phyloP scores from a whole-genome alignment of 805 yeast species.

The Sugiyamaella mastotermitis region DNA sequence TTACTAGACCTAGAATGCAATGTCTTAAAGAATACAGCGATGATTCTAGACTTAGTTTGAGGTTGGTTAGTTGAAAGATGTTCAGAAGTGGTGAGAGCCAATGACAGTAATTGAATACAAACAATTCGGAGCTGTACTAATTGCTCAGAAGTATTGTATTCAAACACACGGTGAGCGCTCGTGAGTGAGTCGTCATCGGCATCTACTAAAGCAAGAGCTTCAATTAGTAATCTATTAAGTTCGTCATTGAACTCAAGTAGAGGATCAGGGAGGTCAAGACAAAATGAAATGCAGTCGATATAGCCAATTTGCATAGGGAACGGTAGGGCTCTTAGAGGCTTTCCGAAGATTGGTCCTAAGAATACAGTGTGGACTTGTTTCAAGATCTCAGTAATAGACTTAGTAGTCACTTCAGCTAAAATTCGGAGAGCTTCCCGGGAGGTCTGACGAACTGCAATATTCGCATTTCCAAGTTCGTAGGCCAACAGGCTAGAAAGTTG shows the following conservation, averaged over 20 bases:
- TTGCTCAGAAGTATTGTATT: constrained; percentile 83
- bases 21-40: constrained; percentile 93
- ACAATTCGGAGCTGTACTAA: constrained; percentile 82
- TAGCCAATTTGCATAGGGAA: constrained; percentile 99
- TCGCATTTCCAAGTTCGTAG: constrained; percentile 87
- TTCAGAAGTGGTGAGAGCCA: constrained; percentile 80
- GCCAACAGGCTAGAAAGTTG: constrained; percentile 84
- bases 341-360: constrained; percentile 90
- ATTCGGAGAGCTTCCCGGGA: constrained; percentile 65
- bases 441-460: constrained; percentile 72
- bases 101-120: constrained; percentile 74
- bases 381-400: constrained; percentile 68
- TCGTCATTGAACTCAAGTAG: constrained; percentile 87
- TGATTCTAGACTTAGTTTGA: constrained; percentile 67
- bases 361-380: constrained; percentile 77
- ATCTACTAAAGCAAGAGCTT: constrained; percentile 90
- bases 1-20: constrained; percentile 77
- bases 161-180: constrained; percentile 77
- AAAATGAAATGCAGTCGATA: constrained; percentile 93
- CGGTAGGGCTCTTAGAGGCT: constrained; percentile 93
- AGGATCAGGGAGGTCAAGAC: constrained; percentile 72
- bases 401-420: constrained; percentile 60
- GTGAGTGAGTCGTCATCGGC: constrained; percentile 96
- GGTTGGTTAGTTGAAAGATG: constrained; percentile 61
- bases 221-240: constrained; percentile 73